Conservation (phyloP, 768 basidiomycete genomes). For the Russula sp. region DNA sequence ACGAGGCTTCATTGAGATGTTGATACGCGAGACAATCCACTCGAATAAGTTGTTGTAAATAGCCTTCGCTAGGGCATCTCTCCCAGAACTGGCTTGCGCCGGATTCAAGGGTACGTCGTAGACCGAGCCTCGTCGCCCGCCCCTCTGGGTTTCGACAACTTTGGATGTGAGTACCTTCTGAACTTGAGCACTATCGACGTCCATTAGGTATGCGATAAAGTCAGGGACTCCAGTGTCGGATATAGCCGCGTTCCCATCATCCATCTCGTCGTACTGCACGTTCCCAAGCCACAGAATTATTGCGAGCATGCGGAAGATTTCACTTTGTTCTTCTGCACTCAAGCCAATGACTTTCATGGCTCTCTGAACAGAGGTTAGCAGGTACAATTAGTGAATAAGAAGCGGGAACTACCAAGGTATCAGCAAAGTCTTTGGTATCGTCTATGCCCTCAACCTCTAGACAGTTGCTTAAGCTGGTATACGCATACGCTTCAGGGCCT, state of each 20-base stretch:
- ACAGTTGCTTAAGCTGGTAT: conserved; percentile 89
- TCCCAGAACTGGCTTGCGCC: conserved; percentile 78
- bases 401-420: conserved; percentile 65
- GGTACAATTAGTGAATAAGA: not conserved
- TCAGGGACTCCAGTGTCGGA: conserved; percentile 85
- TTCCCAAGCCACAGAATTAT: conserved; percentile 95
- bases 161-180: conserved; percentile 82
- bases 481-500: conserved; percentile 92
- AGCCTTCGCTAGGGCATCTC: conserved; percentile 91
- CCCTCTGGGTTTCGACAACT: conserved; percentile 87
- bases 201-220: conserved; percentile 93
- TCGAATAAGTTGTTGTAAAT: conserved; percentile 98
- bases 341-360: conserved; percentile 94
- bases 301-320: conserved; percentile 92
- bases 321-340: conserved; percentile 73
- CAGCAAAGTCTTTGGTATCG: conserved; percentile 78
- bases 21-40: conserved; percentile 97
- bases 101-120: conserved; percentile 96
- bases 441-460: conserved; percentile 87
- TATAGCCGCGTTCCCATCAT: conserved; percentile 81
- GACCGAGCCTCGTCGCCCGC: conserved; percentile 89
- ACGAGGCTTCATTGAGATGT: conserved; percentile 92
- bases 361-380: conserved; percentile 40
- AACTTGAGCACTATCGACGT: conserved; percentile 67
- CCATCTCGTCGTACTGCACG: conserved; percentile 79